Conservation (phyloP, 108 stramenopile species). For the Nitzschia sp. region DNA sequence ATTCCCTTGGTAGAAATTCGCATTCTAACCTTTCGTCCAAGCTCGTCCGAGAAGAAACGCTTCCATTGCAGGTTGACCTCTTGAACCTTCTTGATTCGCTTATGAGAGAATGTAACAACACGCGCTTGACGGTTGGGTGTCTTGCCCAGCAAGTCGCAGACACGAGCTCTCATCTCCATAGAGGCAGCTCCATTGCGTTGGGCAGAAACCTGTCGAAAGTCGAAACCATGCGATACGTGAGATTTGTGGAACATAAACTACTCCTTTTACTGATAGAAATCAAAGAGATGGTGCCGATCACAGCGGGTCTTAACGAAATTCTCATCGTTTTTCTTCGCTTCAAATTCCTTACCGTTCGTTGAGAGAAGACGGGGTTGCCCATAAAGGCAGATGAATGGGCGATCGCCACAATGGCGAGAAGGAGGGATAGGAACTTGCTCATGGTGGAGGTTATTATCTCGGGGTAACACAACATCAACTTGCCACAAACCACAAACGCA, state of each 20-base stretch:
- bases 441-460: slow-evolving; percentile 20
- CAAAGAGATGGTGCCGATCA: too few relatives aligned
- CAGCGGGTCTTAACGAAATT: background rate
- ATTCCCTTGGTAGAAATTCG: slow-evolving; percentile 94
- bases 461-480: too few relatives aligned
- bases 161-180: slow-evolving; percentile 85
- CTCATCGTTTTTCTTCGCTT: too few relatives aligned
- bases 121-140: slow-evolving; percentile 92
- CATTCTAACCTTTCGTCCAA: slow-evolving; percentile 79
- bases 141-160: slow-evolving; percentile 90
- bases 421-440: slow-evolving; percentile 53
- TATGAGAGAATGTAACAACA: slow-evolving; percentile 93
- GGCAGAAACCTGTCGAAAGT: background rate
- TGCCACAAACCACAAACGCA: background rate
- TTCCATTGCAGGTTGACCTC: slow-evolving; percentile 92
- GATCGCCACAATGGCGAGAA: slow-evolving; percentile 53
- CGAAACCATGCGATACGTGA: too few relatives aligned
- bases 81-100: slow-evolving; percentile 92
- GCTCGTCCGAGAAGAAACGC: slow-evolving; percentile 81
- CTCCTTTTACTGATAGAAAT: background rate
- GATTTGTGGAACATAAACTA: background rate
- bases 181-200: slow-evolving; percentile 29
- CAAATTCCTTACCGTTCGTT: slow-evolving; percentile 29
- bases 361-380: slow-evolving; percentile 42
- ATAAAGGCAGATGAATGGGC: slow-evolving; percentile 60